Percentiles rank a stretch among this genome's conserved stretches.
Conservation (phyloP, 768 basidiomycete species). For the Melanogaster broomeanus region DNA sequence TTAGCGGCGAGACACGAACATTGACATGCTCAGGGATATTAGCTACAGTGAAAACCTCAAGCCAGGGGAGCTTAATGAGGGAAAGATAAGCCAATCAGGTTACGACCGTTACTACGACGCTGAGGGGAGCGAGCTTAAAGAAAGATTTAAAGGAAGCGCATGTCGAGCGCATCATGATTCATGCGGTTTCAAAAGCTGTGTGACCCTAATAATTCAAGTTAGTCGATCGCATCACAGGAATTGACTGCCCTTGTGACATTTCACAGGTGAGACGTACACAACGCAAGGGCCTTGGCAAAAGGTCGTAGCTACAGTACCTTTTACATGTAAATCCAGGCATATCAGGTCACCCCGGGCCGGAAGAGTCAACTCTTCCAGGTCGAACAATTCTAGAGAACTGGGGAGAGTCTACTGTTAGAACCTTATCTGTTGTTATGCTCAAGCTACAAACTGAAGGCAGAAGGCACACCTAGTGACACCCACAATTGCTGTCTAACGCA, state of each 20-base stretch:
- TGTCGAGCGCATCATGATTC: background rate
- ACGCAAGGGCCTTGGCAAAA: no score
- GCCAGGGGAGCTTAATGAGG: background rate
- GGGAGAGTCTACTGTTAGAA: background rate
- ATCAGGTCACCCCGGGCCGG: no score
- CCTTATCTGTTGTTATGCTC: background rate
- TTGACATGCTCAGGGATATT: slow-evolving; percentile 4
- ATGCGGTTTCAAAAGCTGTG: slow-evolving; percentile 2
- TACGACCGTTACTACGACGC: slow-evolving; percentile 2
- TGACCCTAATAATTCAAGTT: slow-evolving; percentile 14
- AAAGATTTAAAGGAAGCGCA: no score
- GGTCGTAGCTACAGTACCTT: no score
- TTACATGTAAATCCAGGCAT: no score
- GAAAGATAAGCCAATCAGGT: slow-evolving; percentile 1
- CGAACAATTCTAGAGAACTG: background rate
- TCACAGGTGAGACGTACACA: background rate
- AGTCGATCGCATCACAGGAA: slow-evolving; percentile 9
- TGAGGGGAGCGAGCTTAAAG: slow-evolving; percentile 2
- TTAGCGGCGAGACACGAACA: background rate
- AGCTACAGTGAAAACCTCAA: background rate
- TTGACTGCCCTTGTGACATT: slow-evolving; percentile 7
- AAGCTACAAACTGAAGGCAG: background rate
- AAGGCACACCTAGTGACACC: no score
- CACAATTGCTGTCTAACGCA: no score
- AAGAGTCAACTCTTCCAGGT: background rate